These are phyloP conservation scores for Rutidosis leptorrhynchoides DNA, from an alignment of 129 eudicot genomes.

Conservation along the genomic window DNA sequence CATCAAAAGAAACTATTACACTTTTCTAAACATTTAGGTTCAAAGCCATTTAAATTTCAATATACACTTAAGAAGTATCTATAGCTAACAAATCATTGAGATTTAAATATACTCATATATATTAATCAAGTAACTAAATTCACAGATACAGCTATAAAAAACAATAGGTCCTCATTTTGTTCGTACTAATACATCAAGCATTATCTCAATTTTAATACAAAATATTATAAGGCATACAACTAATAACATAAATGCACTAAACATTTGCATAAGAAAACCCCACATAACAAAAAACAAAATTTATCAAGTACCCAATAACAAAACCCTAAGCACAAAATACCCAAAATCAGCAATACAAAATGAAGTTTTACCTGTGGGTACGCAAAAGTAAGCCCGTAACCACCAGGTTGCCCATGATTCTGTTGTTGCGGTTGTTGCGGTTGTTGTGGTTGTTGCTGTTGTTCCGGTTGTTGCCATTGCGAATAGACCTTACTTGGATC, in stretches of 20 bases:
- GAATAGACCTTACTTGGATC: slow-evolving; percentile 25
- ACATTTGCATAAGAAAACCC: background rate
- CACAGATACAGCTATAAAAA: background rate
- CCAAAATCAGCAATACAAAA: background rate
- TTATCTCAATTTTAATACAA: background rate
- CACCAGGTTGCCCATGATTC: slow-evolving; percentile 28
- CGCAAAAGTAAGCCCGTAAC: slow-evolving; percentile 27
- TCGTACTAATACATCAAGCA: background rate
- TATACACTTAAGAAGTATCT: too few relatives aligned
- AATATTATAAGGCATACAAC: background rate
- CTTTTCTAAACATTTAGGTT: background rate
- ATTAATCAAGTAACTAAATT: too few relatives aligned
- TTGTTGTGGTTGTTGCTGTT: too few relatives aligned
- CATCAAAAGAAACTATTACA: background rate
- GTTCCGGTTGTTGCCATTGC: slow-evolving; percentile 12
- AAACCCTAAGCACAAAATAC: background rate
- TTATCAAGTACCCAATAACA: background rate
- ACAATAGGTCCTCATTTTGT: background rate
- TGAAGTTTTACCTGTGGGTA: slow-evolving; percentile 21
- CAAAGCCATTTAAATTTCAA: too few relatives aligned
- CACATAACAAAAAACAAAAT: too few relatives aligned
- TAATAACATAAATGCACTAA: background rate
- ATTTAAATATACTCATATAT: too few relatives aligned
- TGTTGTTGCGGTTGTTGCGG: slow-evolving; percentile 21
- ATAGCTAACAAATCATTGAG: too few relatives aligned